Evolutionary conservation across 179 eudicot species (phyloP), one percentile per base, ranked within the genome.

Genomic region (Camellia oleifera): DNA sequence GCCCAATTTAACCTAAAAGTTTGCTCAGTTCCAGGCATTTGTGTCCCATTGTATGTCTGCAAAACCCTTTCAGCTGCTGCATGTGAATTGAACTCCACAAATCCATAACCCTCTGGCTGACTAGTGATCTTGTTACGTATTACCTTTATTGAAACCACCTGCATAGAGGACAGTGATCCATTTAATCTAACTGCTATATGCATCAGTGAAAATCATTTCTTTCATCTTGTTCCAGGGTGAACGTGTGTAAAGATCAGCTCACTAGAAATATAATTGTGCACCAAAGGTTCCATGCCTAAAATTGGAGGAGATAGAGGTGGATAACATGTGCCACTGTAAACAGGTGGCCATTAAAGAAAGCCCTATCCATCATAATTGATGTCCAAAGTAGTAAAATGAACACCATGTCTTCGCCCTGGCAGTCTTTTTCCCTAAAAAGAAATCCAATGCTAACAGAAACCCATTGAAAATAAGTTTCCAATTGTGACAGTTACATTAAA

Each of bases 91-190:
- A 96, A 96, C 88, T 96, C 99, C 77, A 96, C 90, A 85, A 96
- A 96, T 18, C 99, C 98, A 88, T 96, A 96, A 76, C 99, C 99
- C 83, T 96, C 99, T 3, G 99, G 99, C 80, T 89, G 96, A 14
- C 93, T 91, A 18, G 97, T 96, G 77, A 90, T 77, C 85, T 94
- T 96, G 88, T 92, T 96, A 5, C 97, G 94, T 75, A 96, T 96
- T 17, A 96, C 91, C 82, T 94, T 96, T 70, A 89, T 91, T 5
- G 99, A 94, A 53, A 96, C 63, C 77, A 96, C 97, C 99, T 95
- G 84, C 79, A 83, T 18, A 14, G 9, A 44, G 13, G 45, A 62
- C 56, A 13, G 0, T 44, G 52, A 5, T 45, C 67, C 78, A 74
- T 54, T 74, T 66, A 74, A 14, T 15, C 45, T 26, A 13, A 65